A percentile compares a stretch with the other conserved stretches of the same genome.
Evolutionary conservation across 306 rosid genomes (phyloP).

Genomic region (Parietaria judaica): DNA sequence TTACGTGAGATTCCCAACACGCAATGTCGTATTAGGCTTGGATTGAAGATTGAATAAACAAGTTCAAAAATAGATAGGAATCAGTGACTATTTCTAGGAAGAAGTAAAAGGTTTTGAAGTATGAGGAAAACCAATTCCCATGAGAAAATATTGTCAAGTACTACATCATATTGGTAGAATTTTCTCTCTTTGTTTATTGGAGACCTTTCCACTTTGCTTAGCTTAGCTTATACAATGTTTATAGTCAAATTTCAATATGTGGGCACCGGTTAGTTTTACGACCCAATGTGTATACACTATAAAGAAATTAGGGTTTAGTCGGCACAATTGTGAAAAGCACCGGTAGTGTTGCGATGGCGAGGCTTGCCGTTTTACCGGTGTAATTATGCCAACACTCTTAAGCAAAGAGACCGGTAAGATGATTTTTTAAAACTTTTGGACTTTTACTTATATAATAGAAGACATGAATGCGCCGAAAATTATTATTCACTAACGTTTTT

Average conservation of each 20-base stretch:
- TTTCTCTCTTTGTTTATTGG: background rate
- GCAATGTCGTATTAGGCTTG: constrained; percentile 24
- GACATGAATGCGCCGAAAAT: no score
- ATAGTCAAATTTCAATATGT: background rate
- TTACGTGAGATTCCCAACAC: constrained; percentile 31
- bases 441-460: no score
- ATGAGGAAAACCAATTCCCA: constrained; percentile 1
- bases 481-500: no score
- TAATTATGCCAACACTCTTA: no score
- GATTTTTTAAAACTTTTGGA: no score
- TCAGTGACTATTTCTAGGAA: constrained; percentile 17
- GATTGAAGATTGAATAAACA: background rate
- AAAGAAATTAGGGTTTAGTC: no score
- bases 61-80: background rate
- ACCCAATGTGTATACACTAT: background rate
- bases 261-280: background rate
- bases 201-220: constrained; percentile 3
- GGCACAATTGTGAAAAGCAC: no score
- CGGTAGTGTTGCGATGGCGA: no score
- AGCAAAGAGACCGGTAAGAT: no score
- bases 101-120: constrained; percentile 16
- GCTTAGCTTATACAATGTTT: background rate
- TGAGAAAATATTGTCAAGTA: constrained; percentile 16
- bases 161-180: constrained; percentile 1
- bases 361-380: no score